Evolutionary conservation across 352 stramenopile genomes (phyloP), one percentile per base, ranked within the genome.

Genomic region (Phytophthora pisi): DNA sequence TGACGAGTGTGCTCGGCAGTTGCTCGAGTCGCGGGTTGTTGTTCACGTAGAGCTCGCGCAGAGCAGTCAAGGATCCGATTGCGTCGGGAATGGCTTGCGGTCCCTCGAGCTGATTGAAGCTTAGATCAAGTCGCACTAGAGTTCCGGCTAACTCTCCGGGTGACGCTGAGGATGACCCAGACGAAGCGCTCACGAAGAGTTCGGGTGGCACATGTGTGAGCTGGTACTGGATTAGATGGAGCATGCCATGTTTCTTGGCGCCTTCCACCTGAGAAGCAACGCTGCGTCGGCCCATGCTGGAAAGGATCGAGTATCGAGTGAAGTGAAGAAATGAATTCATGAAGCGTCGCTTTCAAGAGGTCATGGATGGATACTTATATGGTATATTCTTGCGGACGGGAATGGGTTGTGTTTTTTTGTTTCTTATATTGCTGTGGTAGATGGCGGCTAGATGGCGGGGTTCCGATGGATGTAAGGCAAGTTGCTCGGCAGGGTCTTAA

Each of bases 391-490:
- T 46, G 6, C 7, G 5, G 18, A 46, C 38, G 16, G 38, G 9
- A 6, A 4, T 31, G 28, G 28, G 28, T 31, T 31, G 4, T 40
- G 13, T 40, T 40, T 40, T 40, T 40, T 40, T 5, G 2, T 20
- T 15, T 46, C 20, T 31, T 13, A 18, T 47, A 18, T 16, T 40
- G 34, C 11, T 15, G 34, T 11, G 28, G 28, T 31, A 45, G 38
- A 1, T 43, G 15, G 43, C 2, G 18, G 20, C 64, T 75, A 98
- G 49, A 98, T 89, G 30, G 93, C 93, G 52, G 93, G 93, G 73
- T 98, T 98, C 45, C 93, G 90, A 77, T 98, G 94, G 57, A 98
- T 96, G 69, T 98, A 98, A 5, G 93, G 90, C 53, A 98, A 78
- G 66, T 98, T 98, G 64, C 91, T 97, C 15, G 92, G 64, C 15